Percentiles rank a stretch among this genome's conserved stretches.
Conservation (phyloP, 2,329 filamentous ascomycete species). For the Trichoderma arundinaceum region DNA sequence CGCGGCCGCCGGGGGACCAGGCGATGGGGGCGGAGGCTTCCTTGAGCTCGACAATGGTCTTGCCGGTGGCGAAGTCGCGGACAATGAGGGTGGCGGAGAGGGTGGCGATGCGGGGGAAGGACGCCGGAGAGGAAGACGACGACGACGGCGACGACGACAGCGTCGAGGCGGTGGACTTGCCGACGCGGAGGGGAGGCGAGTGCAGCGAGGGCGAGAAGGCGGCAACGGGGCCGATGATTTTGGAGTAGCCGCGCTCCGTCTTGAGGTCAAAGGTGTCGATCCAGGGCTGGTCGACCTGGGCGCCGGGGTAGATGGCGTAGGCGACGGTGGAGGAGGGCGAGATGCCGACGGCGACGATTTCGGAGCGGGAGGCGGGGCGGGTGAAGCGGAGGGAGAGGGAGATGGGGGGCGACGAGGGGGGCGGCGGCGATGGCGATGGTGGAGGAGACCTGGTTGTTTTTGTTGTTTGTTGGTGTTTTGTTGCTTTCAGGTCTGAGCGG, state of each 20-base stretch:
- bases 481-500: background rate
- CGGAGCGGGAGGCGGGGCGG: constrained; percentile 40
- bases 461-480: background rate
- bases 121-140: background rate
- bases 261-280: constrained; percentile 45
- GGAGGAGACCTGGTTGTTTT: constrained; percentile 10
- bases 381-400: constrained; percentile 41
- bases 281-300: constrained; percentile 43
- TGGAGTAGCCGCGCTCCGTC: constrained; percentile 40
- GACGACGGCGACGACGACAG: background rate
- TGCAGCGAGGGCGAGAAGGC: constrained; percentile 35
- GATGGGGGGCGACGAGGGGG: constrained; percentile 16
- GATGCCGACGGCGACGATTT: constrained; percentile 44
- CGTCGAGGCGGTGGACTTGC: background rate
- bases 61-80: constrained; percentile 42
- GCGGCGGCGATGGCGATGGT: constrained; percentile 24
- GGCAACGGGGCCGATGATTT: constrained; percentile 43
- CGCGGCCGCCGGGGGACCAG: constrained; percentile 44
- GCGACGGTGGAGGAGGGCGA: constrained; percentile 38
- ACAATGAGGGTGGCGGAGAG: constrained; percentile 42
- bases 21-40: constrained; percentile 42
- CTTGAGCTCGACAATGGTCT: constrained; percentile 43
- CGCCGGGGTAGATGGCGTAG: constrained; percentile 43
- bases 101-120: constrained; percentile 38
- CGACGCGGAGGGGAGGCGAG: background rate